phyloP scores from a whole-genome alignment of 2,329 filamentous ascomycete species.

The Paramyrothecium roridum region DNA sequence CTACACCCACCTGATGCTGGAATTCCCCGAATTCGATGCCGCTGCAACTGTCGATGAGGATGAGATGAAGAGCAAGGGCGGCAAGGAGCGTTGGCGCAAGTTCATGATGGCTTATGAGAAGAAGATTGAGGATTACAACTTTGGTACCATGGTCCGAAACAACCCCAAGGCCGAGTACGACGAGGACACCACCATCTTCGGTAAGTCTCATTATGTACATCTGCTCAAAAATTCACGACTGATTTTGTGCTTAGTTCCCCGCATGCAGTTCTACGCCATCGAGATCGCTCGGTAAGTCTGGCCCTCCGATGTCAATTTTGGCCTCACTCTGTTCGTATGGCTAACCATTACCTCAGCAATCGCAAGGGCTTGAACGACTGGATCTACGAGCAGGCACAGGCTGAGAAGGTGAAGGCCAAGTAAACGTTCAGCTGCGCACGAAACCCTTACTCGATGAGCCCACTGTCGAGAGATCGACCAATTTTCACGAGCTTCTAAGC shows the following conservation, averaged over 20 bases:
- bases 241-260: conserved; percentile 37
- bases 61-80: conserved; percentile 93
- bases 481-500: no score
- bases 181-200: conserved; percentile 87
- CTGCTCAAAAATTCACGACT: neutral
- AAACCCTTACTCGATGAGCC: no score
- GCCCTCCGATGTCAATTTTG: neutral
- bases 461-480: no score
- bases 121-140: conserved; percentile 95
- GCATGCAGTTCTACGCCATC: conserved; percentile 55
- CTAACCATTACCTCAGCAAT: conserved; percentile 61
- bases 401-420: conserved; percentile 37
- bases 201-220: conserved; percentile 39
- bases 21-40: conserved; percentile 92
- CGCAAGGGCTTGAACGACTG: conserved; percentile 89
- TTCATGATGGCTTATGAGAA: conserved; percentile 95
- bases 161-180: conserved; percentile 81
- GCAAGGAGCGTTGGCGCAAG: conserved; percentile 91
- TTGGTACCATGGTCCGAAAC: conserved; percentile 86
- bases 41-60: conserved; percentile 80
- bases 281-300: conserved; percentile 41
- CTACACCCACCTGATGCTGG: conserved; percentile 78
- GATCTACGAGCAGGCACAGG: conserved; percentile 83
- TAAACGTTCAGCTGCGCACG: neutral
- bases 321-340: neutral